Percentiles rank a stretch among this genome's conserved stretches.
Evolutionary conservation across 2,329 filamentous ascomycete genomes (phyloP).

Genomic region (Colletotrichum chrysophilum): DNA sequence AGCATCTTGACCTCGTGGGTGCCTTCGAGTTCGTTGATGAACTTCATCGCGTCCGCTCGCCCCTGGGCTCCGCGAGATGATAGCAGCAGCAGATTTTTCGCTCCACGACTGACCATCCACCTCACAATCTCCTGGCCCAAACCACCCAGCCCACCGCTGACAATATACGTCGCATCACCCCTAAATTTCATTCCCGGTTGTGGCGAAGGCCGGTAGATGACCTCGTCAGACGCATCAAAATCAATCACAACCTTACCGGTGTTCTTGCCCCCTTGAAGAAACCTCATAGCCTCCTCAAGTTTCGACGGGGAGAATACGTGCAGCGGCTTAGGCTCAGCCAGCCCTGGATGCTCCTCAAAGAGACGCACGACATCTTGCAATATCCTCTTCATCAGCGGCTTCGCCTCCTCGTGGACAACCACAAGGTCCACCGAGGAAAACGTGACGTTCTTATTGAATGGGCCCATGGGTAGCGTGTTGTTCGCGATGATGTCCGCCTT

Average conservation of each 20-base stretch:
- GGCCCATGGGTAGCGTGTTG: constrained; percentile 34
- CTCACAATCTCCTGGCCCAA: constrained; percentile 57
- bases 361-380: background rate
- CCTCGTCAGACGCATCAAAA: background rate
- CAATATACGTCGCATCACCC: constrained; percentile 51
- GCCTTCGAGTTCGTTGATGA: constrained; percentile 35
- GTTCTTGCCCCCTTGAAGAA: constrained; percentile 48
- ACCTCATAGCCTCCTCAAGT: constrained; percentile 41
- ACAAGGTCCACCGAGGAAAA: constrained; percentile 50
- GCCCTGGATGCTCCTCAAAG: background rate
- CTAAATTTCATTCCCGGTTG: constrained; percentile 21
- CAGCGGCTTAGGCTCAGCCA: constrained; percentile 15
- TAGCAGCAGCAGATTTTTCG: constrained; percentile 56
- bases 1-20: constrained; percentile 33
- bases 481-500: constrained; percentile 40
- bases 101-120: constrained; percentile 51
- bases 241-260: constrained; percentile 49
- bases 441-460: constrained; percentile 48
- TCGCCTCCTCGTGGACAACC: background rate
- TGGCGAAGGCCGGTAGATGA: background rate
- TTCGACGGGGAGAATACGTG: constrained; percentile 29
- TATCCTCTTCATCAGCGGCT: background rate
- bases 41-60: background rate
- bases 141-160: constrained; percentile 64
- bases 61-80: constrained; percentile 25